Percentiles rank a stretch among this genome's conserved stretches.
Conservation (phyloP, 2,329 filamentous ascomycete species). For the Claviceps sp. region DNA sequence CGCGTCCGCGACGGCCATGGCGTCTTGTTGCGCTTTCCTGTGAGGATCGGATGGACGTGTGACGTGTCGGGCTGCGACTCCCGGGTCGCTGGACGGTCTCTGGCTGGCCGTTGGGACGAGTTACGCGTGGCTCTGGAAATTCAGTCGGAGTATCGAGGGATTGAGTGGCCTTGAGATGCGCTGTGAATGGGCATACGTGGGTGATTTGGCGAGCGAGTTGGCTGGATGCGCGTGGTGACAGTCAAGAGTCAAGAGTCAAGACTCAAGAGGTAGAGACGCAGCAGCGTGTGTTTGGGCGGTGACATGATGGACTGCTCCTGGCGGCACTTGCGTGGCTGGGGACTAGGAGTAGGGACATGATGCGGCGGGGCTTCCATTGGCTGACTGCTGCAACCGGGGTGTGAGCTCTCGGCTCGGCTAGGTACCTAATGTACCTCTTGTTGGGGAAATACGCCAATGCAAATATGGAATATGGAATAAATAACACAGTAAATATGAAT, state of each 20-base stretch:
- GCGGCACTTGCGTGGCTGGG: no score
- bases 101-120: background rate
- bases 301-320: background rate
- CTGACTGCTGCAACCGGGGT: no score
- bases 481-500: no score
- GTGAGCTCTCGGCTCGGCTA: no score
- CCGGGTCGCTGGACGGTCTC: background rate
- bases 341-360: no score
- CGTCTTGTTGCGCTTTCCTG: background rate
- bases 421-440: no score
- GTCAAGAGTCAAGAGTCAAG: no score
- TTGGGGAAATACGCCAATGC: no score
- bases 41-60: background rate
- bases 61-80: no score
- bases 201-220: background rate
- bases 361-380: no score
- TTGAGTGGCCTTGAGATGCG: background rate
- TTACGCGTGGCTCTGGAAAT: background rate
- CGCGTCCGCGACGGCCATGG: constrained; percentile 33
- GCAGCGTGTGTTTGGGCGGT: background rate
- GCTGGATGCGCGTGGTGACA: background rate
- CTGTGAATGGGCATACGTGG: background rate
- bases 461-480: no score
- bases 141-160: background rate
- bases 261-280: background rate